These are phyloP conservation scores for Arachis monticola DNA, from an alignment of 331 rosid species.

Conservation along the genomic window DNA sequence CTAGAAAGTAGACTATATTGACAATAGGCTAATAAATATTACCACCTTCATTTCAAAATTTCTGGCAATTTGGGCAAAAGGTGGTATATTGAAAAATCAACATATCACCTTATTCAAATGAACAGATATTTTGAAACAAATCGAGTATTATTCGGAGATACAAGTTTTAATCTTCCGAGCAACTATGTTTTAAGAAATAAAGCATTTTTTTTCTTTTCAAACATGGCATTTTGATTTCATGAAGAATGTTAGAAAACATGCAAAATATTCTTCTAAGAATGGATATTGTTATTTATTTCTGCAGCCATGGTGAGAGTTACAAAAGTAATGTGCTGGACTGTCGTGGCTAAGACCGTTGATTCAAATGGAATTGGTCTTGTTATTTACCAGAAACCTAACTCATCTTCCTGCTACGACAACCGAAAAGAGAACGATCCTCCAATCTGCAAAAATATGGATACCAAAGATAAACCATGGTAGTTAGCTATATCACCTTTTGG, in stretches of 20 bases:
- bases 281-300: constrained; percentile 36
- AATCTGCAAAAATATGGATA: constrained; percentile 53
- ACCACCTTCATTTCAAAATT: too few relatives aligned
- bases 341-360: constrained; percentile 64
- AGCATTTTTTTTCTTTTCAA: neutral
- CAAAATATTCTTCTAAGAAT: neutral
- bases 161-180: neutral
- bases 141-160: too few relatives aligned
- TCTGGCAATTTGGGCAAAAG: too few relatives aligned
- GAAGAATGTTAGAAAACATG: too few relatives aligned
- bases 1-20: too few relatives aligned
- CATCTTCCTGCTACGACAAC: constrained; percentile 62
- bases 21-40: too few relatives aligned
- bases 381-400: constrained; percentile 80
- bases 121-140: too few relatives aligned
- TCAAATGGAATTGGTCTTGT: constrained; percentile 84
- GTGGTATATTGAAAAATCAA: too few relatives aligned
- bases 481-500: neutral
- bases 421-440: constrained; percentile 58
- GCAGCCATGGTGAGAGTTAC: constrained; percentile 77
- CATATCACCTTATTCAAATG: too few relatives aligned
- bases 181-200: neutral
- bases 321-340: constrained; percentile 76
- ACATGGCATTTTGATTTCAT: neutral
- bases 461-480: constrained; percentile 71